phyloP scores from a whole-genome alignment of 1,284 basidiomycete species.

The Malassezia sp. region DNA sequence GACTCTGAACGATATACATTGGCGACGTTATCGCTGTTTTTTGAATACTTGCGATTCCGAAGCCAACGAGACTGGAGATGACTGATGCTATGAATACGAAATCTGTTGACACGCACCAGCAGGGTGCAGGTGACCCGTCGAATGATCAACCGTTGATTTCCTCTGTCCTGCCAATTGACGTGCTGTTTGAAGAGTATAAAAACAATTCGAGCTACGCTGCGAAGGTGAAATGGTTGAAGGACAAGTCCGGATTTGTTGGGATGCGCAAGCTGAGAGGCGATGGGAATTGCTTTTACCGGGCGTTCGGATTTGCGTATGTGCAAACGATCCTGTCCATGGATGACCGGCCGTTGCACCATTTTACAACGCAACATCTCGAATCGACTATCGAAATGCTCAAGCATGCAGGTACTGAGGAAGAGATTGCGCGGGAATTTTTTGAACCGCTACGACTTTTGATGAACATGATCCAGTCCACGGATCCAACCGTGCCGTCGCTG shows the following conservation, averaged over 20 bases:
- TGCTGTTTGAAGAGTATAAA: constrained; percentile 23
- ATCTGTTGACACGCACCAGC: neutral
- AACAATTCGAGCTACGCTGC: constrained; percentile 20
- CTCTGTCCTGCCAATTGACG: constrained; percentile 23
- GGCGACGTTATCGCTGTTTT: too few relatives aligned
- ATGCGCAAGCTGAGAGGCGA: constrained; percentile 30
- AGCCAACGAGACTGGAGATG: too few relatives aligned
- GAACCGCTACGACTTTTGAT: constrained; percentile 27
- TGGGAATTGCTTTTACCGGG: constrained; percentile 42
- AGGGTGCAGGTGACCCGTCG: neutral
- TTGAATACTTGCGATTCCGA: too few relatives aligned
- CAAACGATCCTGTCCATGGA: constrained; percentile 25
- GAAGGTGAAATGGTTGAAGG: constrained; percentile 31
- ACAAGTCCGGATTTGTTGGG: constrained; percentile 23
- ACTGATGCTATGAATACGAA: neutral
- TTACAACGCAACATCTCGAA: constrained; percentile 27
- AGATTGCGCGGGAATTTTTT: constrained; percentile 27
- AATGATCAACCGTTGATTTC: constrained; percentile 21
- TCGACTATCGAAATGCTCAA: constrained; percentile 26
- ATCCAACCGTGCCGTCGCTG: constrained; percentile 21
- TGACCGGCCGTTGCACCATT: constrained; percentile 25
- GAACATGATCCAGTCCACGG: constrained; percentile 21
- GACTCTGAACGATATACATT: too few relatives aligned
- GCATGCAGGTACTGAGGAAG: constrained; percentile 27
- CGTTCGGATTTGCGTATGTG: constrained; percentile 34